Conservation (phyloP, 1,139 yeast species). For the Taphrina confusa region DNA sequence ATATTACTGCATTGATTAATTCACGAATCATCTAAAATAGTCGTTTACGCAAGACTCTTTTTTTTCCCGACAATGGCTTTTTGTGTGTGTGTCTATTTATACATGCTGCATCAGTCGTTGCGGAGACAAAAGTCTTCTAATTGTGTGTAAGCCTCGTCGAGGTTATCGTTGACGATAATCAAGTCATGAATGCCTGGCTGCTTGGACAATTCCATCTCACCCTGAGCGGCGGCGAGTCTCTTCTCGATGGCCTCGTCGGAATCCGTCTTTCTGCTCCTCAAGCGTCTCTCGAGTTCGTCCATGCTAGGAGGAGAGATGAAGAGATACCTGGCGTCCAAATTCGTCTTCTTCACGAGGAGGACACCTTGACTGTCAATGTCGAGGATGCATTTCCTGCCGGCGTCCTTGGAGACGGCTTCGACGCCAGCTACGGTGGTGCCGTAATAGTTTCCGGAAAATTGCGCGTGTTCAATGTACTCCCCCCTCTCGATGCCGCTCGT, state of each 20-base stretch:
- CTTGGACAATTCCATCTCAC: slow-evolving; percentile 83
- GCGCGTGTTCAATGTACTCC: slow-evolving; percentile 95
- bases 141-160: slow-evolving; percentile 82
- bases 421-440: slow-evolving; percentile 91
- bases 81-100: not conserved
- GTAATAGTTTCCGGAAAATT: slow-evolving; percentile 94
- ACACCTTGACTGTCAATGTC: slow-evolving; percentile 99
- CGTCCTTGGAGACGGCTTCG: slow-evolving; percentile 61
- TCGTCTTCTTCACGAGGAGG: slow-evolving; percentile 78
- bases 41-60: too few relatives aligned
- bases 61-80: not conserved
- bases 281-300: slow-evolving; percentile 69
- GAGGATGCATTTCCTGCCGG: slow-evolving; percentile 68
- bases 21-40: too few relatives aligned
- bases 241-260: slow-evolving; percentile 77
- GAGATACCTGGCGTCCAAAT: slow-evolving; percentile 77
- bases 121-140: slow-evolving; percentile 70
- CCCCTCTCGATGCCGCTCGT: slow-evolving; percentile 67
- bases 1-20: too few relatives aligned
- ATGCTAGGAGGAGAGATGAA: slow-evolving; percentile 92
- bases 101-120: not conserved
- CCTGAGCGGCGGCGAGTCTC: slow-evolving; percentile 81
- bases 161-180: slow-evolving; percentile 84
- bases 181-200: slow-evolving; percentile 87
- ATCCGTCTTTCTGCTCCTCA: slow-evolving; percentile 91